Conservation (phyloP, 129 eudicot genomes). For the Smallanthus sonchifolius region DNA sequence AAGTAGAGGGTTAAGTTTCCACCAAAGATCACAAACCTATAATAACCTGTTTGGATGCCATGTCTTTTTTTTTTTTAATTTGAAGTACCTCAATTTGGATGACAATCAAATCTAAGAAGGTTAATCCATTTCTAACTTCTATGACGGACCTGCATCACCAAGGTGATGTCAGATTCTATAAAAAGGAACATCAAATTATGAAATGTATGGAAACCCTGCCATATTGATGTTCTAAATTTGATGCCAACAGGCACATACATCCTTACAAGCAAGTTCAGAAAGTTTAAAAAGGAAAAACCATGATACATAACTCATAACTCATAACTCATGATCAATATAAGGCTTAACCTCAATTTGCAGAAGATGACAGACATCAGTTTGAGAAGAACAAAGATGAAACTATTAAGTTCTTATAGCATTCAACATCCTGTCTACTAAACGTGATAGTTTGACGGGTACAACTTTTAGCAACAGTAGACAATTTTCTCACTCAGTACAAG, state of each 20-base stretch:
- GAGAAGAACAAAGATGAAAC: background rate
- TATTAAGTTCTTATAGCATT: background rate
- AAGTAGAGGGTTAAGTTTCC: conserved; percentile 14
- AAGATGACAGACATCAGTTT: background rate
- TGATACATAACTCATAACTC: no score
- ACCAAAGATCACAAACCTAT: background rate
- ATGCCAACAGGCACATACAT: background rate
- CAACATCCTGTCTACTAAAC: background rate
- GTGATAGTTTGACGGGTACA: background rate
- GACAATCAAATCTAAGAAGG: conserved; percentile 90
- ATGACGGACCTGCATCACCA: conserved; percentile 75
- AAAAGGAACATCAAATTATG: background rate
- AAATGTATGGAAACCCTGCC: background rate
- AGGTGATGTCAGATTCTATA: conserved; percentile 18
- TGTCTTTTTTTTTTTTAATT: background rate
- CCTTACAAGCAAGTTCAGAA: background rate
- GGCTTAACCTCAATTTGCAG: background rate
- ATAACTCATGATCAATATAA: background rate
- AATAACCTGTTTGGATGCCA: background rate
- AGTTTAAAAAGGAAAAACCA: background rate
- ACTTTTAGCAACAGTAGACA: background rate
- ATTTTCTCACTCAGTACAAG: background rate
- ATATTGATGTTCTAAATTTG: background rate
- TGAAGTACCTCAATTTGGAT: conserved; percentile 80
- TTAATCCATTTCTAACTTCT: conserved; percentile 90